Conservation (phyloP, 345 rosid species). For the Eutrema heterophyllum region DNA sequence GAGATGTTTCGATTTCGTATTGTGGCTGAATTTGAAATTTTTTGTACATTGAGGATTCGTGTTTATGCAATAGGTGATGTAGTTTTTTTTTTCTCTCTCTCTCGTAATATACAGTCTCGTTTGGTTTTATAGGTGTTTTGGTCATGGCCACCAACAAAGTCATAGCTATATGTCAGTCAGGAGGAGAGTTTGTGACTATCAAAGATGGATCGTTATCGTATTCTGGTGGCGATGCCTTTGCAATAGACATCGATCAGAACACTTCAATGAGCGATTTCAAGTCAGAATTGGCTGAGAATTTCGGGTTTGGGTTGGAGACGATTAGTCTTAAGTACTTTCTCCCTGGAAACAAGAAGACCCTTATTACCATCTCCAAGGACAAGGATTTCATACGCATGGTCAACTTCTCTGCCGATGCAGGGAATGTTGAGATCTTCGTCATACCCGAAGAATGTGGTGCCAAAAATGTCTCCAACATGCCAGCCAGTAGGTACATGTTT, state of each 20-base stretch:
- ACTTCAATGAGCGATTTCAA: constrained; percentile 61
- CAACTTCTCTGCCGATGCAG: constrained; percentile 62
- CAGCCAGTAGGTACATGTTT: constrained; percentile 60
- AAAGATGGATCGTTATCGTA: constrained; percentile 67
- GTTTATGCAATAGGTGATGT: not conserved
- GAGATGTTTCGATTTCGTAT: not conserved
- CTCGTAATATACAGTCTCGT: not conserved
- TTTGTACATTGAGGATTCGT: not conserved
- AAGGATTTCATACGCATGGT: constrained; percentile 86
- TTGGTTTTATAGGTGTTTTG: constrained; percentile 19
- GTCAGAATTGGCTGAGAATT: constrained; percentile 78
- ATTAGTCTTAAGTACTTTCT: constrained; percentile 81
- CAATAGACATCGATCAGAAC: constrained; percentile 60
- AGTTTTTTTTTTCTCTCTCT: too few relatives aligned
- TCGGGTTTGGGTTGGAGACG: constrained; percentile 43
- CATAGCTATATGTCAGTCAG: constrained; percentile 92
- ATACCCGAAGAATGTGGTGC: constrained; percentile 55
- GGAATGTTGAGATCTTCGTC: constrained; percentile 61
- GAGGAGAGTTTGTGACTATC: constrained; percentile 69
- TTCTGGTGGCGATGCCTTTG: constrained; percentile 83
- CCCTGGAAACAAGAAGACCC: constrained; percentile 85
- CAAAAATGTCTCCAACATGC: constrained; percentile 49
- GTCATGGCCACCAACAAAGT: constrained; percentile 74
- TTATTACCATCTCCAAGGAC: constrained; percentile 81
- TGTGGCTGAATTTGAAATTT: not conserved